phyloP scores from a whole-genome alignment of 768 basidiomycete genomes.

The Exsudoporus frostii region DNA sequence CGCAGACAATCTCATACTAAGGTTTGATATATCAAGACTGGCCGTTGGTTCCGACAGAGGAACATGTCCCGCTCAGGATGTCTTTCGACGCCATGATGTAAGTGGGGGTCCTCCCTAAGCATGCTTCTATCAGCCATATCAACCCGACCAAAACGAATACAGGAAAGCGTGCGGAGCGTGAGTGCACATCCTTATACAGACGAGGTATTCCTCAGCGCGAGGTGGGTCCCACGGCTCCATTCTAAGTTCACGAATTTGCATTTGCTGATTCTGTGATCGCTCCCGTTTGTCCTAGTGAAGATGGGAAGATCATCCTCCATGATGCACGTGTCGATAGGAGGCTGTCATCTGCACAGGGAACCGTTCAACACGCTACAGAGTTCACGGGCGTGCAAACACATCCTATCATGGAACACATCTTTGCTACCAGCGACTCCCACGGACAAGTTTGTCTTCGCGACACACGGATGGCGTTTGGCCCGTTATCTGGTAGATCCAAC shows the following conservation, averaged over 20 bases:
- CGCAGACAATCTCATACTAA: conserved; percentile 46
- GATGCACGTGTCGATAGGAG: conserved; percentile 48
- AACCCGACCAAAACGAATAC: conserved; percentile 15
- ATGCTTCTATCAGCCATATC: conserved; percentile 21
- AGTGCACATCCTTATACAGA: conserved; percentile 67
- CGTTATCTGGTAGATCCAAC: conserved; percentile 39
- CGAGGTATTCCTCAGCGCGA: conserved; percentile 65
- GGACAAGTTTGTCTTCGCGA: conserved; percentile 69
- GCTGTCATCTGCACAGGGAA: conserved; percentile 43
- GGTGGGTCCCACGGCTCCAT: conserved; percentile 41
- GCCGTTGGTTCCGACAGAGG: conserved; percentile 12
- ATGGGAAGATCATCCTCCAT: conserved; percentile 62
- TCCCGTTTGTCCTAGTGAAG: conserved; percentile 49
- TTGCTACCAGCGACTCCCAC: conserved; percentile 57
- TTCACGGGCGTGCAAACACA: conserved; percentile 67
- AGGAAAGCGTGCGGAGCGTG: conserved; percentile 67
- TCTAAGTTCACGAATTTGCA: conserved; percentile 12
- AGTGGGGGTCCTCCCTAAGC: conserved; percentile 10
- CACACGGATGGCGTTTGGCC: conserved; percentile 69
- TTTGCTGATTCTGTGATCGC: conserved; percentile 17
- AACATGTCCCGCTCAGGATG: conserved; percentile 17
- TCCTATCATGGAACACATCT: conserved; percentile 64
- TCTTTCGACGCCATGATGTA: conserved; percentile 34
- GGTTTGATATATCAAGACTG: conserved; percentile 50
- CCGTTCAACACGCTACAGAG: conserved; percentile 50